Base-by-base conservation (phyloP, 306 rosid genomes). In the Fagus crenata region DNA sequence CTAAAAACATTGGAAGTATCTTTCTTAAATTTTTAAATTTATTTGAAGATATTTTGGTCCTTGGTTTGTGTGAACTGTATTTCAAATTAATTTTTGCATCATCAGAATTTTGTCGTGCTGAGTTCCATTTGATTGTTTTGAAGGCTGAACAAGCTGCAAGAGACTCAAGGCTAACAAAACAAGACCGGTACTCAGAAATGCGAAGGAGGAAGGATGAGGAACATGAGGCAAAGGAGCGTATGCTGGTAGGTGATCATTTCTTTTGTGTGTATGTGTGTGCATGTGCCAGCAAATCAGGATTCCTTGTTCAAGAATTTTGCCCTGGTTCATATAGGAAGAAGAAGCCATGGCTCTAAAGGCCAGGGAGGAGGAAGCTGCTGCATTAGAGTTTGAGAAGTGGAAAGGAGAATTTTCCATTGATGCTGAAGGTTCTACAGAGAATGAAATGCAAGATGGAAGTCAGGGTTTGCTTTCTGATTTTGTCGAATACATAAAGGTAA, bases 201-300 rank as follows among this genome's bases (percentile, higher is more conserved):
- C 83, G 98, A 73, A 96, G 93, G 89, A 86, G 84, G 85, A 96
- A 92, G 85, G 99, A 96, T 72, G 99, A 96, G 87, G 99, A 96
- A 79, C 97, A 79, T 51, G 97, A 96, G 81, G 97, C 90, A 35
- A 84, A 73, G 75, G 99, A 96, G 72, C 96, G 77, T 53, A 67
- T 54, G 82, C 84, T 90, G 92, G 99, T 96, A 60, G 53, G 90
- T 85, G 55, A 67, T 49, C 49, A 56, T 53, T 54, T 55, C 74
- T 63, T 68, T 17, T 33, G 58, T 74, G 35, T 67, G 67, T 68
- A n/a, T 81, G 65, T 40, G 33, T 72, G 54, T 74, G 35, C 67
- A 42, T 36, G 43, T 65, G 59, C 31, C 28, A 22, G 49, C 13
- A 37, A 67, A 71, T 69, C 77, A 12, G 65, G 41, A 60, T 71